Conservation (phyloP, 2,329 filamentous ascomycete species). For the Pseudogymnoascus sp. region DNA sequence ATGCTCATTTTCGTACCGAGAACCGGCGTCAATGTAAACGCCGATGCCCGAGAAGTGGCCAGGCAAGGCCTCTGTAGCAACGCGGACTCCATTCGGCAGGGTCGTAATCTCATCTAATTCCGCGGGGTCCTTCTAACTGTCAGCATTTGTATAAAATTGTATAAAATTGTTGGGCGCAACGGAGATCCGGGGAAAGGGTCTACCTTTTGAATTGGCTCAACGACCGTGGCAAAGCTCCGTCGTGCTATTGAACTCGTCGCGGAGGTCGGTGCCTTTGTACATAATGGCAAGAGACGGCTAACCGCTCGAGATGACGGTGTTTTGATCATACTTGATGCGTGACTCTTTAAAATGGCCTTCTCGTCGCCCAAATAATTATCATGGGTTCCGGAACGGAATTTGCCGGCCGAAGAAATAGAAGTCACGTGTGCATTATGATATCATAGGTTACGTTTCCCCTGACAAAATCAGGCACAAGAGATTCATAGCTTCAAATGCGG, state of each 20-base stretch:
- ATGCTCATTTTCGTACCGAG: constrained; percentile 79
- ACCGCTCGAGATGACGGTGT: constrained; percentile 21
- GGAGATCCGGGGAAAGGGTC: not conserved
- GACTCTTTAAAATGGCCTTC: not conserved
- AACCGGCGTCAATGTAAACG: constrained; percentile 92
- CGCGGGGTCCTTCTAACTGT: constrained; percentile 57
- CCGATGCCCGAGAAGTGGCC: constrained; percentile 93
- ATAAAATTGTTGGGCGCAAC: constrained; percentile 3
- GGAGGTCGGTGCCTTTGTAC: constrained; percentile 13
- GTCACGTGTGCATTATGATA: not conserved
- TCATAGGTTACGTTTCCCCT: not conserved
- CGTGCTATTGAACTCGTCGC: constrained; percentile 20
- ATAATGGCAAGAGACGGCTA: constrained; percentile 16
- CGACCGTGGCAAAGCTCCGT: constrained; percentile 25
- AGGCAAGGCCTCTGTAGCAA: constrained; percentile 88
- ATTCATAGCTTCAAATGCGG: no score
- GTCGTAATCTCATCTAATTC: constrained; percentile 84
- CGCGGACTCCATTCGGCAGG: constrained; percentile 83
- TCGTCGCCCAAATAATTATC: constrained; percentile 4
- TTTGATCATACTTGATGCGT: constrained; percentile 23
- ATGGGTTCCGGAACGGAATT: not conserved
- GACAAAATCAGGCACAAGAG: not conserved
- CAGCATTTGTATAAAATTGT: not conserved
- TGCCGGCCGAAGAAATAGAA: not conserved
- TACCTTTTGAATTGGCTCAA: constrained; percentile 28